phyloP scores from a whole-genome alignment of 139 green algal genomes.

The Closterium sp. region DNA sequence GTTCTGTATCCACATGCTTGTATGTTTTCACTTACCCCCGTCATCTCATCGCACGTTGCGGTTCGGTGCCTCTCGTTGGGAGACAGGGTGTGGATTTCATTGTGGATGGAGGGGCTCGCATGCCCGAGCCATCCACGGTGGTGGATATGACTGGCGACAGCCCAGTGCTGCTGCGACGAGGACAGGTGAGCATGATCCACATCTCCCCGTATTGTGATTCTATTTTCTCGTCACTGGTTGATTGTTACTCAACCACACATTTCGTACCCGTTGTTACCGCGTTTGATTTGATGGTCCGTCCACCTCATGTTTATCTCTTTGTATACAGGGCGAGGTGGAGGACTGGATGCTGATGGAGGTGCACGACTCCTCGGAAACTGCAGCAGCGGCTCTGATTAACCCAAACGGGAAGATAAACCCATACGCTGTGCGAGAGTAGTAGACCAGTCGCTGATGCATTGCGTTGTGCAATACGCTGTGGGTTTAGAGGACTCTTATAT shows the following conservation, averaged over 20 bases:
- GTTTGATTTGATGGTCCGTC: too few species aligned
- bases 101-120: constrained; percentile 29
- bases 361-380: constrained; percentile 17
- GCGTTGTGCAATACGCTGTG: neutral
- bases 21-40: neutral
- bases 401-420: neutral
- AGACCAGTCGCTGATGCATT: neutral
- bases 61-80: neutral
- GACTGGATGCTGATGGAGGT: constrained; percentile 26
- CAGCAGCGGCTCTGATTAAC: neutral
- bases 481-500: neutral
- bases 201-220: neutral
- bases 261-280: too few species aligned
- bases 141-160: constrained; percentile 40
- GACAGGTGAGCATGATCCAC: constrained; percentile 10
- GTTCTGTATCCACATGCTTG: neutral
- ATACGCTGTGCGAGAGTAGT: neutral
- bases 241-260: too few species aligned
- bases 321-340: constrained; percentile 3
- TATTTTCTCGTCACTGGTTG: neutral
- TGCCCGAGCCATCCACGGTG: constrained; percentile 36
- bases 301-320: too few species aligned
- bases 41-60: neutral
- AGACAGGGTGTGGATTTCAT: constrained; percentile 42
- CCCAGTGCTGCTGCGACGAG: constrained; percentile 18